phyloP scores from a whole-genome alignment of 2,329 filamentous ascomycete genomes.

The Aspergillus eucalypticola region DNA sequence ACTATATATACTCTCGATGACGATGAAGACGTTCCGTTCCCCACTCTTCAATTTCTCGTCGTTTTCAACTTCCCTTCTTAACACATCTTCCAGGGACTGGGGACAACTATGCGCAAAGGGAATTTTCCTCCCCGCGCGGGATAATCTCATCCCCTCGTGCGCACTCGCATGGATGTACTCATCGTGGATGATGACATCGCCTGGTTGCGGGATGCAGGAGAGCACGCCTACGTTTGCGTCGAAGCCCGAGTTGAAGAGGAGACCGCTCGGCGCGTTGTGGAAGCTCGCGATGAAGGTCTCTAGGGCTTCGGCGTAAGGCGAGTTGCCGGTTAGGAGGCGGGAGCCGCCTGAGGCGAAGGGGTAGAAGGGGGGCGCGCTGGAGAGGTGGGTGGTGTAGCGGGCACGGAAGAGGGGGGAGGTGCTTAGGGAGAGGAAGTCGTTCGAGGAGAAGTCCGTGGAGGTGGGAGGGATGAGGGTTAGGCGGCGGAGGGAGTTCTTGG shows the following conservation, averaged over 20 bases:
- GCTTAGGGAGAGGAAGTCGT: conserved; percentile 64
- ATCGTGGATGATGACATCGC: conserved; percentile 69
- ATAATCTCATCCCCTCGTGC: conserved; percentile 73
- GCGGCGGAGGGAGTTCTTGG: conserved; percentile 48
- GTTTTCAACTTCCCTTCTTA: conserved; percentile 32
- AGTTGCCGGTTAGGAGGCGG: conserved; percentile 67
- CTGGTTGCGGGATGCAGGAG: conserved; percentile 59
- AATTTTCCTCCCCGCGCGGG: conserved; percentile 52
- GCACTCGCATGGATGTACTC: conserved; percentile 75
- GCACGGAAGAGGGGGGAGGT: conserved; percentile 49
- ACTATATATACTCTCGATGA: conserved; percentile 72
- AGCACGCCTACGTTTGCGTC: conserved; percentile 68
- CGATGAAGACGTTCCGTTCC: conserved; percentile 62
- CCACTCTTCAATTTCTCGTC: conserved; percentile 42
- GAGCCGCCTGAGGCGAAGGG: conserved; percentile 60
- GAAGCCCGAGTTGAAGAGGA: conserved; percentile 66
- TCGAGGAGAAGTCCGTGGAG: conserved; percentile 63
- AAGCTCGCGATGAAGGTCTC: conserved; percentile 62
- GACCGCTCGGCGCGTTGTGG: conserved; percentile 57
- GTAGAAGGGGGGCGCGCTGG: conserved; percentile 34
- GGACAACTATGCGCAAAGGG: conserved; percentile 53
- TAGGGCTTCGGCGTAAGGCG: conserved; percentile 58
- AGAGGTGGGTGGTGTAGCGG: conserved; percentile 52
- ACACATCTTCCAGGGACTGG: conserved; percentile 37
- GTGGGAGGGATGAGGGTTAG: conserved; percentile 48